phyloP scores from a whole-genome alignment of 768 basidiomycete genomes.

The Postia placenta region DNA sequence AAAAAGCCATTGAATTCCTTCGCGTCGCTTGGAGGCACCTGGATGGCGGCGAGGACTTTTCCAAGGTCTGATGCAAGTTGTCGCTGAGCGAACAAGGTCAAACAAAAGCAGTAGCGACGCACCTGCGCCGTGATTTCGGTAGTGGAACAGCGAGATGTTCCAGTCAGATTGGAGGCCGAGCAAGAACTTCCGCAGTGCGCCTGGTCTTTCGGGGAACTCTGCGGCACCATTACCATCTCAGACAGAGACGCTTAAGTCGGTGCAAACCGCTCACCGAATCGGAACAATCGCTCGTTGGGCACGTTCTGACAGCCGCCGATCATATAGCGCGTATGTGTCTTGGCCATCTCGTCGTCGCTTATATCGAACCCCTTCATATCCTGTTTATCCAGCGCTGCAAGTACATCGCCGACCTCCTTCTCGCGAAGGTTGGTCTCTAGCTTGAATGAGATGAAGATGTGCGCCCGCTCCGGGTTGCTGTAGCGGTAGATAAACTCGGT shows the following conservation, averaged over 20 bases:
- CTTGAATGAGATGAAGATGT: constrained; percentile 89
- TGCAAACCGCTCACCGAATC: constrained; percentile 68
- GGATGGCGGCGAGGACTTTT: constrained; percentile 89
- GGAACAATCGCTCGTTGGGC: constrained; percentile 79
- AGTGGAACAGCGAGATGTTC: constrained; percentile 97
- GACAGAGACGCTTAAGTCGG: too few species aligned
- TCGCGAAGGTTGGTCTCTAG: constrained; percentile 52
- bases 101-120: constrained; percentile 21
- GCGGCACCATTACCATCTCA: too few species aligned
- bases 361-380: constrained; percentile 88
- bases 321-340: constrained; percentile 92
- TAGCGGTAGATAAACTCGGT: constrained; percentile 97
- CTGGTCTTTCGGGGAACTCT: constrained; percentile 97
- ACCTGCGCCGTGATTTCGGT: constrained; percentile 97
- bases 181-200: constrained; percentile 87
- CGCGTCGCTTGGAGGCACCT: constrained; percentile 70
- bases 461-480: constrained; percentile 65
- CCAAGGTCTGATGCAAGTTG: constrained; percentile 86
- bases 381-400: constrained; percentile 51
- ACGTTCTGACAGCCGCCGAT: constrained; percentile 81
- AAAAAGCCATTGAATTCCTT: constrained; percentile 72
- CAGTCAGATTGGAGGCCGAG: constrained; percentile 75
- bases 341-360: constrained; percentile 92
- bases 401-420: constrained; percentile 58
- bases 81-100: too few species aligned